Conservation (phyloP, 768 basidiomycete genomes). For the Boletus rubropictus region DNA sequence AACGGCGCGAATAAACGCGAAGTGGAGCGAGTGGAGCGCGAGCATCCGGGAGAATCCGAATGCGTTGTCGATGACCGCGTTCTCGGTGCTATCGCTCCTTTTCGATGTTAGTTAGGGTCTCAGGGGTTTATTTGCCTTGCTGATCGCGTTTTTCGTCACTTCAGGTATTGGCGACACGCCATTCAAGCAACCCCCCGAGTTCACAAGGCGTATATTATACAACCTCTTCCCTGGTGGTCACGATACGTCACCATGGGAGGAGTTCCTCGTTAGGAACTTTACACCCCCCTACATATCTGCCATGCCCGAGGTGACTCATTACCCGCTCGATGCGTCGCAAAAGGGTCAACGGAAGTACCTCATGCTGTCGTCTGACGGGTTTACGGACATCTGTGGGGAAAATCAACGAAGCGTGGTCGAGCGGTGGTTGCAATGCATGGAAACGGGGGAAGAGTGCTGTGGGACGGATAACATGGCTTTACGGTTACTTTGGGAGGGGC, state of each 20-base stretch:
- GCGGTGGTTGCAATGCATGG: slow-evolving; percentile 48
- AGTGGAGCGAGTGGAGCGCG: slow-evolving; percentile 52
- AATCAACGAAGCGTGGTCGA: slow-evolving; percentile 43
- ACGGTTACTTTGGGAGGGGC: slow-evolving; percentile 47
- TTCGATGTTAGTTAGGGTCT: slow-evolving; percentile 51
- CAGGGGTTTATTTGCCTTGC: slow-evolving; percentile 3
- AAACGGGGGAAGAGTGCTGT: slow-evolving; percentile 17
- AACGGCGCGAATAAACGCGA: slow-evolving; percentile 67
- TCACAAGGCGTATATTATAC: slow-evolving; percentile 60
- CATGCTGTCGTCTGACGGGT: slow-evolving; percentile 62
- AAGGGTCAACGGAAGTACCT: slow-evolving; percentile 43
- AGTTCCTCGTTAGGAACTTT: slow-evolving; percentile 54
- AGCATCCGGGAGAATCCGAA: slow-evolving; percentile 68
- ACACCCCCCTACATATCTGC: slow-evolving; percentile 66
- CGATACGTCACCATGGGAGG: slow-evolving; percentile 60
- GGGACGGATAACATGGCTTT: slow-evolving; percentile 47
- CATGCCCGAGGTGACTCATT: slow-evolving; percentile 58
- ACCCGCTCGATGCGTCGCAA: slow-evolving; percentile 34
- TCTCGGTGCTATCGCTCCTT: slow-evolving; percentile 72
- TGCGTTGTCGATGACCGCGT: slow-evolving; percentile 62
- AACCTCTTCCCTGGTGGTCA: slow-evolving; percentile 59
- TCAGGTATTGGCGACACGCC: slow-evolving; percentile 64
- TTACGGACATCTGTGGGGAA: slow-evolving; percentile 53
- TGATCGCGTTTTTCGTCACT: slow-evolving; percentile 7
- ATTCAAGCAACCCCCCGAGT: slow-evolving; percentile 68